A percentile compares a stretch with the other conserved stretches of the same genome.
These are phyloP conservation scores for Yarrowia sp. DNA, from an alignment of 805 yeast genomes.

Conservation along the genomic window DNA sequence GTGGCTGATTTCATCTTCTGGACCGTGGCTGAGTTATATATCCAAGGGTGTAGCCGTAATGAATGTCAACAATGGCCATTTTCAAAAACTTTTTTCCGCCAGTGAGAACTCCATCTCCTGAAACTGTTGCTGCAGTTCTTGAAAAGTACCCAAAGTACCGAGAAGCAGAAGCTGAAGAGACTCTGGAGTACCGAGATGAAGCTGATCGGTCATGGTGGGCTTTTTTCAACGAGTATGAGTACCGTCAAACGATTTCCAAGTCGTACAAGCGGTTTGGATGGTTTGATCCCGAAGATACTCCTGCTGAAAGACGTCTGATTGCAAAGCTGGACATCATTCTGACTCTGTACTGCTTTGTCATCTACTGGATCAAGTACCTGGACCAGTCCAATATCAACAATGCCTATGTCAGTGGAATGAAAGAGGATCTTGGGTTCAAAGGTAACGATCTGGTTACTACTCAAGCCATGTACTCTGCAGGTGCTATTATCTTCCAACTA, in stretches of 20 bases:
- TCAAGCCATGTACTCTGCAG: slow-evolving; percentile 34
- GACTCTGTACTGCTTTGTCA: slow-evolving; percentile 54
- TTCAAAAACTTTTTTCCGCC: neutral
- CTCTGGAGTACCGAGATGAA: slow-evolving; percentile 29
- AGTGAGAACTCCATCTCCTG: neutral
- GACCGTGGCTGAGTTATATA: too few relatives aligned
- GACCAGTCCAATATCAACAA: slow-evolving; percentile 46
- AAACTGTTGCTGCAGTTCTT: neutral
- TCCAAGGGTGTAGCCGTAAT: neutral
- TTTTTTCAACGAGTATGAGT: slow-evolving; percentile 58
- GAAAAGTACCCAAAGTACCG: neutral
- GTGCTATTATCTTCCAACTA: slow-evolving; percentile 38
- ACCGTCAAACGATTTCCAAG: slow-evolving; percentile 41
- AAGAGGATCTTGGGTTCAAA: slow-evolving; percentile 36
- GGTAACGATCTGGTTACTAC: slow-evolving; percentile 36
- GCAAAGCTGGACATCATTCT: slow-evolving; percentile 52
- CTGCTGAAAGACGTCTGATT: slow-evolving; percentile 48
- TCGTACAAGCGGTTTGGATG: slow-evolving; percentile 42
- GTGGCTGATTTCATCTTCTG: neutral
- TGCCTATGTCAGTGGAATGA: slow-evolving; percentile 47
- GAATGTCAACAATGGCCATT: neutral
- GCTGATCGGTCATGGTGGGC: slow-evolving; percentile 40
- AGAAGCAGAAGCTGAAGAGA: neutral
- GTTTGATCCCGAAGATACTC: slow-evolving; percentile 52
- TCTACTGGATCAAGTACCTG: slow-evolving; percentile 35